Percentiles rank a stretch among this genome's conserved stretches.
Conservation (phyloP, 192 early-diverging fungal genomes). For the Coemansia reversa region DNA sequence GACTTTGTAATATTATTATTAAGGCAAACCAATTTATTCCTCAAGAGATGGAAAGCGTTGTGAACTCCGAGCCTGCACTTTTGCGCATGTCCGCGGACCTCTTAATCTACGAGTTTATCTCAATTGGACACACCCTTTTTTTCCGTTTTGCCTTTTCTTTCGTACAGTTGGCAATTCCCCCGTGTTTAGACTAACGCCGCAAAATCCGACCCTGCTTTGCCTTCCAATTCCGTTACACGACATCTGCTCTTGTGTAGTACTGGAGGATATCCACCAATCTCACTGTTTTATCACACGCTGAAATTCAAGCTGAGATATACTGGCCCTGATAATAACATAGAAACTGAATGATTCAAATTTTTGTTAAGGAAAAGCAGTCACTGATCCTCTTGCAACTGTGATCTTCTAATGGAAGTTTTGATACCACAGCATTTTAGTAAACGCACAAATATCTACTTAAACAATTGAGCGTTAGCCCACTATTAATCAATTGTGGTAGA, state of each 20-base stretch:
- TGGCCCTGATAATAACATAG: neutral
- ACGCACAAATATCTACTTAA: neutral
- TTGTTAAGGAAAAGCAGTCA: neutral
- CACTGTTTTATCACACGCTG: neutral
- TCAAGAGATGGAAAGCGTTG: neutral
- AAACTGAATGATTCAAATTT: too few species aligned
- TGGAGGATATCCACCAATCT: neutral
- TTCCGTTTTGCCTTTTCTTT: neutral
- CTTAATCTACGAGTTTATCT: neutral
- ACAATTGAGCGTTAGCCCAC: neutral
- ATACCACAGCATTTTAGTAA: neutral
- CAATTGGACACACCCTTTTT: neutral
- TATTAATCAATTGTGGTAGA: neutral
- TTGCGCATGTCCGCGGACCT: neutral
- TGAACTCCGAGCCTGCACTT: neutral
- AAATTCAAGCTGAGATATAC: neutral
- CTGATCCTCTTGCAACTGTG: neutral
- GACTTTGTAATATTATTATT: neutral
- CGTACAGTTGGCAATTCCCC: neutral
- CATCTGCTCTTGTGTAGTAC: neutral
- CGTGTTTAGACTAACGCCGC: neutral
- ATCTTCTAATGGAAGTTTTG: neutral
- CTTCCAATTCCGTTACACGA: neutral
- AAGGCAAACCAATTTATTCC: too few species aligned
- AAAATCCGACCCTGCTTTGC: constrained; percentile 2